Conservation (phyloP, 192 early-diverging fungal species). For the Thoreauomyces humboldtii region DNA sequence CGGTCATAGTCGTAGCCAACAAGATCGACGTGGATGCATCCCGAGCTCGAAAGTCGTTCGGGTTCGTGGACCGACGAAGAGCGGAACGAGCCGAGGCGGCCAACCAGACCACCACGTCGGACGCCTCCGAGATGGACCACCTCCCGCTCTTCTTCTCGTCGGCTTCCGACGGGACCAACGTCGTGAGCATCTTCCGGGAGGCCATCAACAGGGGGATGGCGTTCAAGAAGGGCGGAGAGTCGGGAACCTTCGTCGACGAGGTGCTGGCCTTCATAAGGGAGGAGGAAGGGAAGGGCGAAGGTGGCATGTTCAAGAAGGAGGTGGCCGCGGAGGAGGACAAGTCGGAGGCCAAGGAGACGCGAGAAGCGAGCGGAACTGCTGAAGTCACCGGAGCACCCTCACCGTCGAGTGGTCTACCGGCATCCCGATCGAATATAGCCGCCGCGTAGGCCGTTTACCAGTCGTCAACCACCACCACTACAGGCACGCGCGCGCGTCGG, state of each 20-base stretch:
- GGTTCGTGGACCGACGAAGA: constrained; percentile 45
- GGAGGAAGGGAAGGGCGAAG: constrained; percentile 34
- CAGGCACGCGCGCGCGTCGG: no score
- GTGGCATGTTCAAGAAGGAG: constrained; percentile 1
- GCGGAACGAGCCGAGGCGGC: constrained; percentile 18
- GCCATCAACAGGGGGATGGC: constrained; percentile 42
- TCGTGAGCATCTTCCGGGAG: constrained; percentile 53
- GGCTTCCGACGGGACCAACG: constrained; percentile 57
- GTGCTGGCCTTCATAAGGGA: constrained; percentile 48
- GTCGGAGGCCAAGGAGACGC: no score
- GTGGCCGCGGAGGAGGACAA: not conserved
- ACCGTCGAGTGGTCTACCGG: no score
- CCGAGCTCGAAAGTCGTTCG: constrained; percentile 51
- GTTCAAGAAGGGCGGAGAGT: constrained; percentile 39
- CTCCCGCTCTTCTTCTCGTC: constrained; percentile 46
- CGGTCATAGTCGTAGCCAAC: constrained; percentile 59
- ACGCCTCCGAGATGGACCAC: not conserved
- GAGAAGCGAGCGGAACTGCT: no score
- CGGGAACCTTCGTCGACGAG: constrained; percentile 50
- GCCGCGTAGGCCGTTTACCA: no score
- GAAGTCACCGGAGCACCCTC: no score
- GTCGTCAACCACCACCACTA: no score
- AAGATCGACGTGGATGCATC: constrained; percentile 58
- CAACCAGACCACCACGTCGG: not conserved
- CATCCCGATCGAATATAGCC: no score